Base-by-base conservation (phyloP, 2,329 filamentous ascomycete species). In the Hypoxylon sp. region DNA sequence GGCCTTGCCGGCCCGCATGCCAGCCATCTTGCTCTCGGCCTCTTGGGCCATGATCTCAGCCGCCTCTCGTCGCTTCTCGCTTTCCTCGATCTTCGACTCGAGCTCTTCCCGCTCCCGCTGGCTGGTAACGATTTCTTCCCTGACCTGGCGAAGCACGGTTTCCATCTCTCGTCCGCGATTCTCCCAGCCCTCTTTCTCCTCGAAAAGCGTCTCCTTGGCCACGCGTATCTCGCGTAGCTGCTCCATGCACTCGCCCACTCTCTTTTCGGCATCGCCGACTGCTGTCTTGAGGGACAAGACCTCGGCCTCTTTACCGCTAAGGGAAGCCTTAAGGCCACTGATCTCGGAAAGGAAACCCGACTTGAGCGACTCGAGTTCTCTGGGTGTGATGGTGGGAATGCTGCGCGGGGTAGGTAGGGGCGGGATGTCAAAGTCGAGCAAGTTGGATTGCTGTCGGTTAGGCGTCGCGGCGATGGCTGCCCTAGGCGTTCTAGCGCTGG, bases 271-370 rank as follows among this genome's bases (percentile, higher is more conserved):
- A 75, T 98, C 93, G 4, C 86, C 86, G 24, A 98, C 87, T 0
- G 95, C 92, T 38, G 89, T 87, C 73, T 97, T 97, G 56, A 98
- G 83, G 27, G 90, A 94, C 47, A 88, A 82, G 29, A 95, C 91
- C 73, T 98, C 93, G 4, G 94, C 94, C 72, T 98, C 94, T 70
- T 95, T 96, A 45, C 95, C 95, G 68, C 88, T 93, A 8, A 99
- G 81, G 8, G 91, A 94, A 2, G 95, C 95, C 70, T 91, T 95
- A 15, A 99, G 84, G n/a, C 90, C 92, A 61, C 92, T 96, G 58
- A 99, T 96, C 72, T 98, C 91, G 0, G 93, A 96, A 48, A 96
- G 82, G 68, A 96, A 96, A 20, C 84, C 85, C 0, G 93, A 97
- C 74, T 98, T 98, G 58, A 98, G 81, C 11, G 90, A 91, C 72